Evolutionary conservation across 768 basidiomycete species (phyloP).

Genomic region (Kwoniella bestiolae): DNA sequence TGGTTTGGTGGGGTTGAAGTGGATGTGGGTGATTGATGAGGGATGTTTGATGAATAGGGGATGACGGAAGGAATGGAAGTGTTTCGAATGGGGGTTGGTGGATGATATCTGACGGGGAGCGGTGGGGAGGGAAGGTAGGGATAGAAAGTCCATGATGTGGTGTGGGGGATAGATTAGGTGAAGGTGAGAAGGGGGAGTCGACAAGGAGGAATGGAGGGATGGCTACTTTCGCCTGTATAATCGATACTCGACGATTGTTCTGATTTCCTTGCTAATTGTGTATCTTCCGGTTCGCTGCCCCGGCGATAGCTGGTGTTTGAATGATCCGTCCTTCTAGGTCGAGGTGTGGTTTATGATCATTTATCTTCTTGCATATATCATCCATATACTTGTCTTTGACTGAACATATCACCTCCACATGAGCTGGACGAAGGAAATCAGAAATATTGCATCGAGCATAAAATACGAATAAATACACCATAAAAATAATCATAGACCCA

Average conservation of each 20-base stretch:
- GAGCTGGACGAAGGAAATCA: neutral
- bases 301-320: no score
- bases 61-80: conserved; percentile 56
- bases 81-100: conserved; percentile 52
- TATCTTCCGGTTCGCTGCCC: no score
- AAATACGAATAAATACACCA: neutral
- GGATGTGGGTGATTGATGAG: conserved; percentile 90
- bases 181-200: neutral
- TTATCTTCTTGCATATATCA: neutral
- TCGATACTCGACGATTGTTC: no score
- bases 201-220: neutral
- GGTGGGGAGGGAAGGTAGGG: conserved; percentile 46
- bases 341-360: no score
- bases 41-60: conserved; percentile 91
- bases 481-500: neutral
- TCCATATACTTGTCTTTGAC: conserved; percentile 1
- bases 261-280: no score
- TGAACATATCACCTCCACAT: conserved; percentile 3
- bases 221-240: no score
- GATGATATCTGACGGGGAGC: conserved; percentile 45
- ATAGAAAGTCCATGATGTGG: conserved; percentile 52
- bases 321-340: no score
- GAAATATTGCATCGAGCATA: conserved; percentile 7
- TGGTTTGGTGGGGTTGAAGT: conserved; percentile 84
- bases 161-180: neutral